A percentile compares a stretch with the other conserved stretches of the same genome.
Evolutionary conservation across 2,329 filamentous ascomycete species (phyloP).

Genomic region (Fusarium abutilonis): DNA sequence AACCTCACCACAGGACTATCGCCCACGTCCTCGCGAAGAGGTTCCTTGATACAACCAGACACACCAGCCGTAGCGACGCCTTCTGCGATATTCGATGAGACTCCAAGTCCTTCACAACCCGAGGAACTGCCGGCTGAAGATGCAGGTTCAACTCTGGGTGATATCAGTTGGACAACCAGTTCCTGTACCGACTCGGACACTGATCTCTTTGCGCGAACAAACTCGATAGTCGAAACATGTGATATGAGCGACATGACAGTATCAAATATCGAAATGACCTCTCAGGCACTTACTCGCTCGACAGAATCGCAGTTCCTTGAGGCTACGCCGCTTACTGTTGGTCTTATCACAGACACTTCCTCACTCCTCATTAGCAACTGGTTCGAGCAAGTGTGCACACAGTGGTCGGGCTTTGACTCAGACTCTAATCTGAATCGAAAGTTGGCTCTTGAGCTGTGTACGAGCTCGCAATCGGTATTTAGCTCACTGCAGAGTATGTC

Average conservation of each 20-base stretch:
- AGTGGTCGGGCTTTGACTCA: constrained; percentile 56
- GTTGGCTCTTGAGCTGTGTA: constrained; percentile 51
- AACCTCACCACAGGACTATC: constrained; percentile 17
- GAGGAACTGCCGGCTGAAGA: constrained; percentile 23
- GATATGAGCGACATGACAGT: constrained; percentile 10
- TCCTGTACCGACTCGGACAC: constrained; percentile 30
- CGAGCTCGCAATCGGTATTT: constrained; percentile 51
- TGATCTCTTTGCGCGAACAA: constrained; percentile 23
- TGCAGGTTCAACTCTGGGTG: constrained; percentile 13
- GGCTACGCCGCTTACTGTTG: constrained; percentile 27
- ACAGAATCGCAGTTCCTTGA: constrained; percentile 25
- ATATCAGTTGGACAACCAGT: constrained; percentile 27
- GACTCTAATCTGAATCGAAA: constrained; percentile 52
- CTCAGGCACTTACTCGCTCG: constrained; percentile 11
- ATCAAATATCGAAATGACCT: constrained; percentile 13
- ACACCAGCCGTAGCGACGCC: neutral
- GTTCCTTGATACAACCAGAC: constrained; percentile 20
- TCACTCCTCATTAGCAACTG: constrained; percentile 51
- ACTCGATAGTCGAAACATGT: constrained; percentile 1
- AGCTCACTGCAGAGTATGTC: constrained; percentile 55
- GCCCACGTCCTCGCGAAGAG: constrained; percentile 16
- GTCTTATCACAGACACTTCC: constrained; percentile 45
- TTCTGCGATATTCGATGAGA: neutral
- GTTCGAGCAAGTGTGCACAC: constrained; percentile 54
- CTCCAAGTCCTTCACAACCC: neutral